Conservation (phyloP, 208 protist species). For the Ichthyophonus hoferi region DNA sequence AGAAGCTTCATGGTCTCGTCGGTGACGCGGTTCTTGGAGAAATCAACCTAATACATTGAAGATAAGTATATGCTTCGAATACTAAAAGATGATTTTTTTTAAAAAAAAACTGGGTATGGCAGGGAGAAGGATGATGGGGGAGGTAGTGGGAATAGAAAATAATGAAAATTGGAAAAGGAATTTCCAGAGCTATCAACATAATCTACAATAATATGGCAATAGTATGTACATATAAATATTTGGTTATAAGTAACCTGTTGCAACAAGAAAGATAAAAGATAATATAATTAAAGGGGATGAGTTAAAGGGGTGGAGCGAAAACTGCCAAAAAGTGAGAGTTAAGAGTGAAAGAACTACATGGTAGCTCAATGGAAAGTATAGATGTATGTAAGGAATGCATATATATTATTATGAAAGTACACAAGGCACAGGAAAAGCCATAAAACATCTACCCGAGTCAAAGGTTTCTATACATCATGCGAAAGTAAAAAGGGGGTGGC, state of each 20-base stretch:
- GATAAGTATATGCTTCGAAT: too few relatives aligned
- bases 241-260: too few relatives aligned
- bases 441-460: not conserved
- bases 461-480: not conserved
- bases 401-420: not conserved
- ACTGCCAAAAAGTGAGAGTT: not conserved
- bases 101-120: too few relatives aligned
- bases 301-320: not conserved
- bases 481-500: not conserved
- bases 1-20: slow-evolving; percentile 82
- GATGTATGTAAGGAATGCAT: not conserved
- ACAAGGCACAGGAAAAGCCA: not conserved
- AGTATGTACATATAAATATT: too few relatives aligned
- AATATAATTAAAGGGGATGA: not conserved
- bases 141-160: too few relatives aligned
- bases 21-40: slow-evolving; percentile 87
- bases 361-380: not conserved
- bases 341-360: not conserved
- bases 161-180: too few relatives aligned
- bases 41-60: too few relatives aligned
- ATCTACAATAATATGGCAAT: too few relatives aligned
- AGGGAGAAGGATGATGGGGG: too few relatives aligned
- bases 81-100: too few relatives aligned
- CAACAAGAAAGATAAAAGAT: slow-evolving; percentile 2
- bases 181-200: too few relatives aligned